Base-by-base conservation (phyloP, 2,329 filamentous ascomycete species). In the Fusarium nelsonii region DNA sequence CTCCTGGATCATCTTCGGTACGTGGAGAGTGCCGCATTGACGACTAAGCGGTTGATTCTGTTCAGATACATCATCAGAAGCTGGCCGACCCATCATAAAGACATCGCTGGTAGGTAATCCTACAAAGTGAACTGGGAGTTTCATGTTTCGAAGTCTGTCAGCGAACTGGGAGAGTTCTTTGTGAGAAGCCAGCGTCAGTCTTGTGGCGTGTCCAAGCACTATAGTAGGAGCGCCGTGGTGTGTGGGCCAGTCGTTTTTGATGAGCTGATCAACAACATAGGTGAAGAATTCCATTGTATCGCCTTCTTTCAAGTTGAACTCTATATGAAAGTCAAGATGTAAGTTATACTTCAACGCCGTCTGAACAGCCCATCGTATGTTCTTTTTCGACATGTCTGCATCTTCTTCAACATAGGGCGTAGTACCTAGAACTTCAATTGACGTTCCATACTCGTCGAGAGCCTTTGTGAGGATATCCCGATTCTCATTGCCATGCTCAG, bases 201-300 rank as follows among this genome's bases (percentile, higher is more conserved):
- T 39, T 1, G 62, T 65, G 8, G 62, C 60, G 11, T 65, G 60
- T 6, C 62, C 60, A 0, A 65, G 43, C n/a, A 65, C 53, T 8
- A 65, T 10, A 0, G 62, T 60, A 2, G 32, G 37, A 5, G 36
- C 41, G 2, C 45, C 60, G 3, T 18, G 9, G 10, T 48, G 2
- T 4, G 53, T 65, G 6, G 62, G 60, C 62, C 62, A 65, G 1
- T n/a, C 7, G 0, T 18, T 40, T 2, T 4, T 44, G 6, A 44
- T 3, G 1, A 65, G 53, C 2, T 59, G 32, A 4, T 54, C 46
- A 4, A 65, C 10, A 1, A 59, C 8, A 3, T 43, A 41, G 12
- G n/a, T 8, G 4, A 65, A 65, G 0, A 60, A 18, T 3, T 41
- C 33, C 62, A 65, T 65, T 0, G 18, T 5, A 4, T 50, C n/a